phyloP scores from a whole-genome alignment of 495 filamentous ascomycete species.

The Podospora didyma region DNA sequence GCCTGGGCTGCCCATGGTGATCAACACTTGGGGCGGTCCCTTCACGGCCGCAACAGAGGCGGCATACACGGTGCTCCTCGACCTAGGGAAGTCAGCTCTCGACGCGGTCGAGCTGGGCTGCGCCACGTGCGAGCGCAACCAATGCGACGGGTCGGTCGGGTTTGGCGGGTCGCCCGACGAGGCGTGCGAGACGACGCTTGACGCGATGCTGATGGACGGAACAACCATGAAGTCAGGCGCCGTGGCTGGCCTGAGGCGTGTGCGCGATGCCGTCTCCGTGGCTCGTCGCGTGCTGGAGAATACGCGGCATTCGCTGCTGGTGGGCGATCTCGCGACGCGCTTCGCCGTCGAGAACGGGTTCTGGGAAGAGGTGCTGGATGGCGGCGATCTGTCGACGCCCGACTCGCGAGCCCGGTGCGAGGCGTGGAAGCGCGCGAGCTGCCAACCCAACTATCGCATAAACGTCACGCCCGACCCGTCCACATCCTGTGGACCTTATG shows the following conservation, averaged over 20 bases:
- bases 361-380: constrained; percentile 16
- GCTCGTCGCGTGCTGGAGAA: constrained; percentile 42
- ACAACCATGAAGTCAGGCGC: constrained; percentile 42
- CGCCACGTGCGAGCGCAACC: constrained; percentile 39
- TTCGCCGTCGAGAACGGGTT: constrained; percentile 46
- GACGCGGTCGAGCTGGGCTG: constrained; percentile 43
- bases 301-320: constrained; percentile 42
- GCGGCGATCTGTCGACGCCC: constrained; percentile 27
- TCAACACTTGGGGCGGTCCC: constrained; percentile 45
- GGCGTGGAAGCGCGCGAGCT: constrained; percentile 32
- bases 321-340: constrained; percentile 41
- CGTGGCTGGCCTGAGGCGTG: constrained; percentile 40
- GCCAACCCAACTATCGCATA: constrained; percentile 40
- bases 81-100: constrained; percentile 28
- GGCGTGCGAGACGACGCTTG: constrained; percentile 45
- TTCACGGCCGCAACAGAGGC: constrained; percentile 47
- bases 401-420: constrained; percentile 31
- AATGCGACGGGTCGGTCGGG: constrained; percentile 45
- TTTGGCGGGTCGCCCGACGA: constrained; percentile 46
- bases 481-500: constrained; percentile 38
- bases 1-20: constrained; percentile 38
- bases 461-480: constrained; percentile 33
- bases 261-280: constrained; percentile 39
- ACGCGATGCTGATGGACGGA: constrained; percentile 46
- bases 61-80: constrained; percentile 37